Conservation (phyloP, 129 eudicot species). For the Flaveria bidentis region DNA sequence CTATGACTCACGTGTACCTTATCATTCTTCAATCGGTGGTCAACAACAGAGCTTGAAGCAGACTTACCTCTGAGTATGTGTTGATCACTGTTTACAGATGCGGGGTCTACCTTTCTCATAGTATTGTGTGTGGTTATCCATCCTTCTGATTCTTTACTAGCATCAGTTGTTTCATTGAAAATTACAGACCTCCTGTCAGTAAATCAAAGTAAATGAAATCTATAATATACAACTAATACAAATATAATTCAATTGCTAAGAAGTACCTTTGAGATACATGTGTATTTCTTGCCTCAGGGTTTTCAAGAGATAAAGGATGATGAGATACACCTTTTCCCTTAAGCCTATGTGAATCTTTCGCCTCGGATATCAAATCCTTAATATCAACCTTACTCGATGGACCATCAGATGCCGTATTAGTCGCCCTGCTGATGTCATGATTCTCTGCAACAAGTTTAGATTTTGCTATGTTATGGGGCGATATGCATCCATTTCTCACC, state of each 20-base stretch:
- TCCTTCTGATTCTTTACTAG: slow-evolving; percentile 47
- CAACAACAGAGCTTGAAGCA: slow-evolving; percentile 29
- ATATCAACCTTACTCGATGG: slow-evolving; percentile 33
- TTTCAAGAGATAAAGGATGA: slow-evolving; percentile 31
- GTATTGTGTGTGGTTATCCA: slow-evolving; percentile 62
- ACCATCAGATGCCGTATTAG: slow-evolving; percentile 23
- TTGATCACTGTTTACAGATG: slow-evolving; percentile 32
- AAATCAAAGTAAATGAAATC: slow-evolving; percentile 2
- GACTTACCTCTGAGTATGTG: slow-evolving; percentile 33
- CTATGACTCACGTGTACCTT: slow-evolving; percentile 30
- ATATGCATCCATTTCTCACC: slow-evolving; percentile 75
- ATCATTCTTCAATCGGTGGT: slow-evolving; percentile 27
- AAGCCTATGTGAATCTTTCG: slow-evolving; percentile 28
- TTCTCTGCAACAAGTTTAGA: slow-evolving; percentile 43
- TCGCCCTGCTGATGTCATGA: slow-evolving; percentile 25
- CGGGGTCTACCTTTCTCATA: slow-evolving; percentile 30
- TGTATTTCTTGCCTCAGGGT: slow-evolving; percentile 37
- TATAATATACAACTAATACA: not conserved
- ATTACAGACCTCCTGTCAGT: slow-evolving; percentile 48
- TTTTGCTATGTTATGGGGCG: slow-evolving; percentile 71
- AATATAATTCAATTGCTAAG: not conserved
- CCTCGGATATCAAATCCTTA: slow-evolving; percentile 51
- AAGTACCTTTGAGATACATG: slow-evolving; percentile 50
- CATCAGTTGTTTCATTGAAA: slow-evolving; percentile 32
- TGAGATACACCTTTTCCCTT: slow-evolving; percentile 58